Base-by-base conservation (phyloP, 2,329 filamentous ascomycete species). In the Alternaria dauci region DNA sequence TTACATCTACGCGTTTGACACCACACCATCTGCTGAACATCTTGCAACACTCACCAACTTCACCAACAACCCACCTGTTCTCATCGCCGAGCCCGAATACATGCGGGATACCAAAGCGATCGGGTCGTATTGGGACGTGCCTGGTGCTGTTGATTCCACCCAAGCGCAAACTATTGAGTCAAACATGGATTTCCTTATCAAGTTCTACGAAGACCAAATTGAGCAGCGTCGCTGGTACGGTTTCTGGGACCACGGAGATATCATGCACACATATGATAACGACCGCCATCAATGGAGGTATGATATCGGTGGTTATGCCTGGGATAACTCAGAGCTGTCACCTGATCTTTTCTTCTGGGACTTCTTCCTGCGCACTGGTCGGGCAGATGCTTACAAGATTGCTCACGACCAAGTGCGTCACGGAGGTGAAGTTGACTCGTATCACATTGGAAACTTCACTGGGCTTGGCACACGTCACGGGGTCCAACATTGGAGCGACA, bases 261-360 rank as follows among this genome's bases (percentile, higher is more conserved):
- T 89, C 41, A 86, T 87, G 80, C 87, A 89, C 66, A 85, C 86
- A 0, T 89, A 89, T 61, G 87, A 89, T 52, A 64, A 71, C 0
- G 83, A 88, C 69, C 79, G 87, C 5, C 87, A 89, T 62, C 80
- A 80, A 1, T 89, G 87, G 87, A 81, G 86, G 1, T 89, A 89
- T 57, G 87, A 89, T 46, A 73, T 89, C 18, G 87, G 87, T 4
- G 87, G 87, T 0, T 89, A 86, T 59, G 87, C 86, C 0, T 89
- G 87, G 87, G 87, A 89, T 50, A 89, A 89, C 68, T 87, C 85
- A 0, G 87, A 89, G 70, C 79, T 89, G 0, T 89, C 87, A 0
- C 85, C 87, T 0, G 87, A 89, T 65, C 73, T 89, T 2, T 89
- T 85, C 76, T 83, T 89, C 66, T 89, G 87, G 87, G 83, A 82